phyloP scores from a whole-genome alignment of 1,284 basidiomycete genomes.

The Puccinia coronata region DNA sequence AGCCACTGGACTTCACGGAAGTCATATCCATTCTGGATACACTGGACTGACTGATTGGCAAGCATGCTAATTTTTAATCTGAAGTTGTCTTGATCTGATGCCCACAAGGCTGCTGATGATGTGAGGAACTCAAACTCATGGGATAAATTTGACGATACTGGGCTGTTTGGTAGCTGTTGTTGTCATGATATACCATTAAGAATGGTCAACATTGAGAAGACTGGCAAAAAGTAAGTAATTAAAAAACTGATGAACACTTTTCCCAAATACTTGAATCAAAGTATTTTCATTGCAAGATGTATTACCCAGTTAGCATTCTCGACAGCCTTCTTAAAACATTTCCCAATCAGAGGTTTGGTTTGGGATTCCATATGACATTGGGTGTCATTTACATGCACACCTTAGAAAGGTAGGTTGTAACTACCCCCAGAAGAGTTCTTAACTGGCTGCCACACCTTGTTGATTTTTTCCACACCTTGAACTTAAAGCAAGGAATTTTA shows the following conservation, averaged over 20 bases:
- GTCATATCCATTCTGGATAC: background rate
- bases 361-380: conserved; percentile 25
- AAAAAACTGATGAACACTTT: no score
- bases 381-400: conserved; percentile 23
- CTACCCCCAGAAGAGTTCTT: background rate
- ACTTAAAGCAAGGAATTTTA: background rate
- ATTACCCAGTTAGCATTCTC: conserved; percentile 25
- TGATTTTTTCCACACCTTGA: no score
- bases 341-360: background rate
- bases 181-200: conserved; percentile 6
- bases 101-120: conserved; percentile 18
- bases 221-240: conserved; percentile 35
- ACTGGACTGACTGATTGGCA: background rate
- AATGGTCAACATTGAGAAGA: background rate
- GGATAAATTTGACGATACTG: conserved; percentile 31
- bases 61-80: background rate
- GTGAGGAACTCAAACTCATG: background rate
- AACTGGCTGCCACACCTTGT: no score
- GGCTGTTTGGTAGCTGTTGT: conserved; percentile 20
- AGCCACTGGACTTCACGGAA: background rate
- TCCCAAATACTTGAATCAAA: no score
- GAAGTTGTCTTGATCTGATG: conserved; percentile 17
- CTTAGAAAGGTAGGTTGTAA: no score
- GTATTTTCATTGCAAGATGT: background rate
- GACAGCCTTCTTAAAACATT: background rate